These are phyloP conservation scores for Phaseolus coccineus DNA, from an alignment of 331 rosid genomes.

Conservation along the genomic window DNA sequence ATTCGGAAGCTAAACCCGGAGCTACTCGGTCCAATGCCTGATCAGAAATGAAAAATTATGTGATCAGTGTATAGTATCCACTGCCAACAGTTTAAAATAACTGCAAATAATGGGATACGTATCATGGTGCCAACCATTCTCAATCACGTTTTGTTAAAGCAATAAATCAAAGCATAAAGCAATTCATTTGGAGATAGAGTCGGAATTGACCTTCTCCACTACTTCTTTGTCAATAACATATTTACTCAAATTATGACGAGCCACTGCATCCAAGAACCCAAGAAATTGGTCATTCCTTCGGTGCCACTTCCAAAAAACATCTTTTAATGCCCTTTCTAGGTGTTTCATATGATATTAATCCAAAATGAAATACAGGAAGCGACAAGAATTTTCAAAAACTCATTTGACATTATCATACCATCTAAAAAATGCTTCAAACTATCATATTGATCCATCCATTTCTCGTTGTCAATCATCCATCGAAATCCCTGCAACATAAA, in stretches of 20 bases:
- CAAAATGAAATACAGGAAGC: slow-evolving; percentile 16
- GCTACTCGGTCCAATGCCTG: slow-evolving; percentile 97
- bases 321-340: too few relatives aligned
- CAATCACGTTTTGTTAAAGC: too few relatives aligned
- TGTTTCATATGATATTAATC: not conserved
- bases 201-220: slow-evolving; percentile 68
- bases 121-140: too few relatives aligned
- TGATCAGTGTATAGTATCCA: slow-evolving; percentile 34
- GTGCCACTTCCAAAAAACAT: too few relatives aligned
- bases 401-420: slow-evolving; percentile 59
- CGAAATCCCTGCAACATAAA: slow-evolving; percentile 70
- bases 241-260: slow-evolving; percentile 71
- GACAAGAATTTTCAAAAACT: not conserved
- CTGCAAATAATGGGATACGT: too few relatives aligned
- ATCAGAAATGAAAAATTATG: slow-evolving; percentile 31
- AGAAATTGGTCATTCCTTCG: not conserved
- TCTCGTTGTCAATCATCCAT: slow-evolving; percentile 86
- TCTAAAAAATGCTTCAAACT: slow-evolving; percentile 85
- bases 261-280: slow-evolving; percentile 59
- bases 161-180: too few relatives aligned
- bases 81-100: slow-evolving; percentile 28
- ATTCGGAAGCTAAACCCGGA: slow-evolving; percentile 85
- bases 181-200: too few relatives aligned
- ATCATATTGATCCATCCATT: slow-evolving; percentile 82
- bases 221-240: slow-evolving; percentile 79